Conservation (phyloP, 129 eudicot species). For the Deinandra increscens region DNA sequence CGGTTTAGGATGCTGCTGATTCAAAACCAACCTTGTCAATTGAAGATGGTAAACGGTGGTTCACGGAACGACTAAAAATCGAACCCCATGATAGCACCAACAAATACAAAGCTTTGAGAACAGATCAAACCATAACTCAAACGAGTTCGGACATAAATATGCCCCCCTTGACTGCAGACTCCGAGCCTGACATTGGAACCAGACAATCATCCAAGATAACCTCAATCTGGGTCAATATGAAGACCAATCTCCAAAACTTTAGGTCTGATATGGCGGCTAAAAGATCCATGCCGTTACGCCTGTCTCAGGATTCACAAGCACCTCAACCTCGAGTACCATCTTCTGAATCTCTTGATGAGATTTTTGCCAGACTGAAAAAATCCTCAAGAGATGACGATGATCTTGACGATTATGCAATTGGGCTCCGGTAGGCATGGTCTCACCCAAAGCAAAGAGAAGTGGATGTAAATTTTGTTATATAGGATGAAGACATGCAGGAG, state of each 20-base stretch:
- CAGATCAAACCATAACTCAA: conserved; percentile 28
- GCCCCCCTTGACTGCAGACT: conserved; percentile 8
- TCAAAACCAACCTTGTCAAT: conserved; percentile 31
- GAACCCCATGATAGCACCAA: conserved; percentile 25
- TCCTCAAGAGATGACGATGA: conserved; percentile 47
- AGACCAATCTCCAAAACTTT: conserved; percentile 53
- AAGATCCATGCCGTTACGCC: conserved; percentile 55
- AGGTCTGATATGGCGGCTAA: conserved; percentile 55
- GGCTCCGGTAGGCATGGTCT: conserved; percentile 29
- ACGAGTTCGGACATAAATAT: conserved; percentile 24
- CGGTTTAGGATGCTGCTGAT: conserved; percentile 39
- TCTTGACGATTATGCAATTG: conserved; percentile 26
- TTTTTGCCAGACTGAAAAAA: conserved; percentile 61
- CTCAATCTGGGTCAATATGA: conserved; percentile 69
- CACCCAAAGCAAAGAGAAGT: conserved; percentile 16
- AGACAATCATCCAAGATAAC: conserved; percentile 46
- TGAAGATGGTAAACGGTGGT: conserved; percentile 37
- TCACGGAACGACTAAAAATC: conserved; percentile 15
- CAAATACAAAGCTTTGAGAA: conserved; percentile 46
- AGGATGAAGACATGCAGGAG: no score
- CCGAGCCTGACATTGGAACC: background rate
- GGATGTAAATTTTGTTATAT: conserved; percentile 38
- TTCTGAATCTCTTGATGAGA: conserved; percentile 77
- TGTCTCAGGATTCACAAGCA: conserved; percentile 38
- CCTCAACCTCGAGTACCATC: conserved; percentile 37